Base-by-base conservation (phyloP, 1,284 basidiomycete genomes). In the Melampsora larici-populina region DNA sequence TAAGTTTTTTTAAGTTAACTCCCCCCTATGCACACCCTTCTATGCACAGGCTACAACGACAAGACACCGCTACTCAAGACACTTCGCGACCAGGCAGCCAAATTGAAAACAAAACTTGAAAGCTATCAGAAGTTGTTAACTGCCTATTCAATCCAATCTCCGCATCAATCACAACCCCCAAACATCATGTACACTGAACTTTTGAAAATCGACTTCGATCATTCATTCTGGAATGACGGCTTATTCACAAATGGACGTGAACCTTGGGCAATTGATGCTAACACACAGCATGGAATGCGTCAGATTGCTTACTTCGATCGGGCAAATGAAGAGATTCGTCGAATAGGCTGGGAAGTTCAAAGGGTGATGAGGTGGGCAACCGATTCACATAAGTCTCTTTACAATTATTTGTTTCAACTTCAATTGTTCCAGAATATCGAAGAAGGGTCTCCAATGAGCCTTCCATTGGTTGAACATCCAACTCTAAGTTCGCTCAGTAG, bases 241-340 rank as follows among this genome's bases (percentile, higher is more conserved):
- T n/a, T n/a, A n/a, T n/a, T n/a, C n/a, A n/a, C n/a, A n/a, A n/a
- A n/a, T n/a, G n/a, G 24, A 11, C 36, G 43, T 18, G 65, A 67
- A 24, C 65, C 65, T n/a, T 67, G 65, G 65, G 65, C 24, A 31
- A 33, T 67, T n/a, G n/a, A n/a, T n/a, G n/a, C n/a, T n/a, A n/a
- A n/a, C n/a, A n/a, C n/a, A n/a, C n/a, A n/a, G n/a, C 24, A 67
- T 4, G 65, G 65, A 11, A 43, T 67, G 18, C 18, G 64, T 1
- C 65, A 33, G 7, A 11, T 67, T 1, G 65, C 65, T 17, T 40
- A 17, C 13, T 40, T 40, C 13, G 13, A 67, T 33, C 11, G 31
- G 1, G 31, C 65, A 5, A 8, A 2, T 40, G 65, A 67, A 33
- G 65, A 67, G 43, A n/a, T 67, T 13, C 31, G 31, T 17, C 21